These are phyloP conservation scores for Claviceps lovelessii DNA, from an alignment of 2,329 filamentous ascomycete species.

Conservation along the genomic window DNA sequence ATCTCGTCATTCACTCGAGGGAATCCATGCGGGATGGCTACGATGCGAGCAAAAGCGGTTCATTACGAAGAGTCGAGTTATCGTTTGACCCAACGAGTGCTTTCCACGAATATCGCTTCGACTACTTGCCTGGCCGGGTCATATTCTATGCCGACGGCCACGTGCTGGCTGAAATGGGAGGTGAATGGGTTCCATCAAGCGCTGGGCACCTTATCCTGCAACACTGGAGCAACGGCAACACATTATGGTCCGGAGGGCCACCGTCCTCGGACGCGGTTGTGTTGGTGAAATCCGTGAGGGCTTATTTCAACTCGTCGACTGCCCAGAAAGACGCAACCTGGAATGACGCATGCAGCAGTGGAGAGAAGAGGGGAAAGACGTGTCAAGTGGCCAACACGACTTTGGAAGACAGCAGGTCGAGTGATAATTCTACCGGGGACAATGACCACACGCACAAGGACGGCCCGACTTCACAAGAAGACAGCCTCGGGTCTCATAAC, in stretches of 20 bases:
- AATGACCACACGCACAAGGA: background rate
- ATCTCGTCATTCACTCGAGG: constrained; percentile 61
- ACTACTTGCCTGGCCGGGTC: constrained; percentile 50
- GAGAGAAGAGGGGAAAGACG: constrained; percentile 3
- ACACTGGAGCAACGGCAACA: constrained; percentile 68
- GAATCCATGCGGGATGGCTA: constrained; percentile 43
- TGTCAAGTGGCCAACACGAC: constrained; percentile 14
- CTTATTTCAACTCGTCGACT: constrained; percentile 62
- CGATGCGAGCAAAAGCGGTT: constrained; percentile 45
- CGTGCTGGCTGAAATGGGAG: constrained; percentile 40
- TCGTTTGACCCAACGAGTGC: constrained; percentile 49
- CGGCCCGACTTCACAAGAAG: background rate
- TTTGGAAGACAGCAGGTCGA: constrained; percentile 11
- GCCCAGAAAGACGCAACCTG: constrained; percentile 3
- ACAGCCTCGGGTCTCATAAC: background rate
- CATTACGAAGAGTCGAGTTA: constrained; percentile 43
- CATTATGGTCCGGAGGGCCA: constrained; percentile 56
- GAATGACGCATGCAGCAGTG: constrained; percentile 2
- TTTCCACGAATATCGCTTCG: constrained; percentile 70
- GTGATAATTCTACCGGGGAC: constrained; percentile 10
- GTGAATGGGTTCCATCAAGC: constrained; percentile 41
- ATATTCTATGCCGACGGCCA: constrained; percentile 54
- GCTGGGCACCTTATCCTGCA: constrained; percentile 56
- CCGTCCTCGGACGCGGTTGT: constrained; percentile 47
- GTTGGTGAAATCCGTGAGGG: constrained; percentile 56